These are phyloP conservation scores for Populus nigra DNA, from an alignment of 345 rosid genomes.

Conservation along the genomic window DNA sequence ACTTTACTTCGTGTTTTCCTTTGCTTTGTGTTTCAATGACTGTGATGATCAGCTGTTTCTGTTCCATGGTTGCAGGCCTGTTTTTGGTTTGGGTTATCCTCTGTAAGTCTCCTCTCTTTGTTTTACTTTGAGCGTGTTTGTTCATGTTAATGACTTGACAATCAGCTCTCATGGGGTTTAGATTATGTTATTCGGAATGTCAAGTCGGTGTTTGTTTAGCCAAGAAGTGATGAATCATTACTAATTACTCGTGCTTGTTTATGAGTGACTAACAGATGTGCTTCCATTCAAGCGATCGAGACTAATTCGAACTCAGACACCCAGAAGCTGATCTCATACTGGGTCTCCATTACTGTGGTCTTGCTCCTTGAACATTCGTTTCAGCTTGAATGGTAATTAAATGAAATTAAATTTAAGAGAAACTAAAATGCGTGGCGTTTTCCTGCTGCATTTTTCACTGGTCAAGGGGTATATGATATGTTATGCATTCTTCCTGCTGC, in stretches of 20 bases:
- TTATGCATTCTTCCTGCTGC: too few species aligned
- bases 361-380: constrained; percentile 32
- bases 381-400: constrained; percentile 31
- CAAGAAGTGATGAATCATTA: background rate
- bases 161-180: background rate
- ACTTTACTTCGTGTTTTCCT: background rate
- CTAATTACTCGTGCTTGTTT: background rate
- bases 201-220: background rate
- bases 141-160: background rate
- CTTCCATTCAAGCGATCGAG: constrained; percentile 38
- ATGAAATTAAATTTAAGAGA: background rate
- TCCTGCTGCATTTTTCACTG: too few species aligned
- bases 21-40: background rate
- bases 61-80: constrained; percentile 29
- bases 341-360: constrained; percentile 35
- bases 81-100: constrained; percentile 37
- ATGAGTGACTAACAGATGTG: constrained; percentile 19
- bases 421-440: too few species aligned
- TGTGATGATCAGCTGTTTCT: background rate
- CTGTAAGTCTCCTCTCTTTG: constrained; percentile 21
- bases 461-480: too few species aligned
- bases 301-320: constrained; percentile 21
- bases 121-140: background rate
- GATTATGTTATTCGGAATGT: background rate
- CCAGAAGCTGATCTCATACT: constrained; percentile 33